phyloP scores from a whole-genome alignment of 2,329 filamentous ascomycete species.

The Albophoma yamanashiensis region DNA sequence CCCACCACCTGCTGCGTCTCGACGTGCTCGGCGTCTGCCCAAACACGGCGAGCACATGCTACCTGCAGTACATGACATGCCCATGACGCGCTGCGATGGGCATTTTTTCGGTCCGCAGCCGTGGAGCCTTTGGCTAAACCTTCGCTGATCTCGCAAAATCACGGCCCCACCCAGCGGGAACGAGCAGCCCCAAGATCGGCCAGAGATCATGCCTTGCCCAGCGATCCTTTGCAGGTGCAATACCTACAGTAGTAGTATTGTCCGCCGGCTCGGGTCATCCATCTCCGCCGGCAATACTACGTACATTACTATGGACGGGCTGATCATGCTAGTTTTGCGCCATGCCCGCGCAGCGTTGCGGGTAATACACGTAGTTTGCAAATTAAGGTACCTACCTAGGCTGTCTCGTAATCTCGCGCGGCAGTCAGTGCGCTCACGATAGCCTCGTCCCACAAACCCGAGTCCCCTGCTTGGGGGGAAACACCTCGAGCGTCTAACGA shows the following conservation, averaged over 20 bases:
- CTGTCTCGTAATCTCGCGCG: background rate
- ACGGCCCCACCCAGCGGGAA: conserved; percentile 41
- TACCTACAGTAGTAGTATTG: no score
- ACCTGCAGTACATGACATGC: background rate
- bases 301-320: no score
- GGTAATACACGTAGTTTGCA: no score
- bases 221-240: no score
- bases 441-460: background rate
- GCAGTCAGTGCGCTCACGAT: background rate
- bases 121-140: background rate
- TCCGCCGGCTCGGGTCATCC: no score
- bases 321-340: background rate
- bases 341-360: background rate
- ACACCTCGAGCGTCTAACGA: background rate
- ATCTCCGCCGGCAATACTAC: no score
- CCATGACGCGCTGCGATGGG: background rate
- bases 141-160: conserved; percentile 33
- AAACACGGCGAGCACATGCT: no score
- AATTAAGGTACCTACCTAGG: no score
- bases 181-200: no score
- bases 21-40: no score
- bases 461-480: background rate
- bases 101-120: background rate
- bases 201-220: no score
- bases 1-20: no score